Base-by-base conservation (phyloP, 2,329 filamentous ascomycete species). In the Parastagonospora avenae region DNA sequence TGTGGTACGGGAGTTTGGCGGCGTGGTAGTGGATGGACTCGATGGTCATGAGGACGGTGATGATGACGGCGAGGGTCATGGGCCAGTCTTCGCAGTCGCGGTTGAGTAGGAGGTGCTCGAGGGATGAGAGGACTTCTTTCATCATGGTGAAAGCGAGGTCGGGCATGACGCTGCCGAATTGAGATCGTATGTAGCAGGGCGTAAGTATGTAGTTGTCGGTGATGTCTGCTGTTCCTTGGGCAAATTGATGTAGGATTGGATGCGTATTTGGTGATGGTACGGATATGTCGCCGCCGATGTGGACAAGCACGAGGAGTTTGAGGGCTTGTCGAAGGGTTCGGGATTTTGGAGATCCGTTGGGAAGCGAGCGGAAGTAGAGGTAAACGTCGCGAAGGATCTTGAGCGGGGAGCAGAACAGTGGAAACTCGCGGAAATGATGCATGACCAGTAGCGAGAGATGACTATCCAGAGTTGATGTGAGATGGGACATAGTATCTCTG, bases 1-100 rank as follows among this genome's bases (percentile, higher is more conserved):
- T 46, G 46, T 76, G 73, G 39, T 74, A 76, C 0, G 70, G 65
- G 0, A 66, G 43, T 41, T 73, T 74, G 0, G 70, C 67, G 0
- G 68, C 65, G 29, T 76, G 72, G 55, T 74, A 75, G 16, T 75
- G 72, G 12, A 73, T 65, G 7, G 65, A 72, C 41, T 76, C 73
- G 12, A 75, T 57, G 0, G 65, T 68, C 72, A 76, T 74, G 11
- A 74, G 57, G 2, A 75, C 43, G 16, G 65, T 61, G 31, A 67
- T 63, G 24, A 74, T 56, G 2, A 68, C 59, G 2, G 70, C 70
- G 3, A 75, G 53, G 1, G 68, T 62, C 24, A 68, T 14, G 8
- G 72, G 67, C 69, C 71, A 75, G 10, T 73, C 60, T 1, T 59
- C 43, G 45, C 61, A 62, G 8, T 66, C 60, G 32, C 70, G 64